Base-by-base conservation (phyloP, 2,329 filamentous ascomycete species). In the Geosmithia putterillii region DNA sequence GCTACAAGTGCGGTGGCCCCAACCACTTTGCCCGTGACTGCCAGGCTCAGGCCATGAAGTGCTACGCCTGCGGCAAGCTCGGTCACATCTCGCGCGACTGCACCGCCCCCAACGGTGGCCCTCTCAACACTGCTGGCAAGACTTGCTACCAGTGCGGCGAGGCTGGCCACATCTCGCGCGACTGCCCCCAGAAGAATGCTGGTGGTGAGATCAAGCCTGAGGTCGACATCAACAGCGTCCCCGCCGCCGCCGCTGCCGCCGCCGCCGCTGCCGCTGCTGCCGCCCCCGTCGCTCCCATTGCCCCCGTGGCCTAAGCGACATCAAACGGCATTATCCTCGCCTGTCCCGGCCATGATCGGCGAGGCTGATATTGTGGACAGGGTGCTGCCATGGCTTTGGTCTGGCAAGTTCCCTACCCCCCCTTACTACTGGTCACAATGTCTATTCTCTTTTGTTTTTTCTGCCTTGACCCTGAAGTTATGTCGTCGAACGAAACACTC, bases 21-120 rank as follows among this genome's bases (percentile, higher is more conserved):
- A 98, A 98, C 74, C 92, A 98, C 70, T 98, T 94, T 61, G 92
- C 92, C 51, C 85, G 92, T 51, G 92, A 98, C 59, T 98, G 92
- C 74, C 92, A 96, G 73, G 89, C 92, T 53, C 88, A 95, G 67
- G 86, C 88, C 50, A 94, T 95, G 87, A 95, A 95, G 72, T 95
- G 89, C 75, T 95, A 95, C 59, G 89, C 89, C 52, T 95, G 89
- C 61, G 89, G 89, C 62, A 95, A 95, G 72, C 79, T 94, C 53
- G 87, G 87, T 42, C 88, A 95, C 69, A 95, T 95, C 64, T 94
- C 86, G 10, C 72, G 74, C 56, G 92, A 98, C 67, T 98, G 92
- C 74, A 95, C 89, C 40, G 87, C 90, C 48, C 90, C 92, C 50
- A 96, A 96, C 64, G 92, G 92, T 45, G 92, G 92, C 20, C 88